Evolutionary conservation across 2,329 filamentous ascomycete species (phyloP).

Genomic region (Neurospora sp.): DNA sequence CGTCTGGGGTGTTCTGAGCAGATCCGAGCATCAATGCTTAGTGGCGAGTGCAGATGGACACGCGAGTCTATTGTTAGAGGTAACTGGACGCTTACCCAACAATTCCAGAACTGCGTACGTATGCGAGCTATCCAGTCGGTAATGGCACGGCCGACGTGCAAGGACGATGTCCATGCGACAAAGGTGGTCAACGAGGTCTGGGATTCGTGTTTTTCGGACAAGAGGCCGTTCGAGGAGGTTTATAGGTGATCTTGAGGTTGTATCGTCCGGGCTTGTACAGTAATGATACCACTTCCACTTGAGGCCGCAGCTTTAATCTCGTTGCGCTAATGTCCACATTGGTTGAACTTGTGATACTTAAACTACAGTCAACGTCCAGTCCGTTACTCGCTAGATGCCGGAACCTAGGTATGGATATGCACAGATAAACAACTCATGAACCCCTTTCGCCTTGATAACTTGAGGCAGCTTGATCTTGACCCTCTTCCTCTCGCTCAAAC

Average conservation of each 20-base stretch:
- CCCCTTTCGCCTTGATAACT: neutral
- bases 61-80: slow-evolving; percentile 76
- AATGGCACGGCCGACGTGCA: slow-evolving; percentile 65
- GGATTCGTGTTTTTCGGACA: slow-evolving; percentile 94
- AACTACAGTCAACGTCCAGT: neutral
- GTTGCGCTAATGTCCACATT: neutral
- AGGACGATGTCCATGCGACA: slow-evolving; percentile 75
- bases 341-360: neutral
- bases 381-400: neutral
- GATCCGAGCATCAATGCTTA: slow-evolving; percentile 88
- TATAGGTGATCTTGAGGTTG: slow-evolving; percentile 50
- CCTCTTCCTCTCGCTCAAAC: neutral
- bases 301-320: neutral
- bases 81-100: slow-evolving; percentile 82
- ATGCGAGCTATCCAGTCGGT: slow-evolving; percentile 72
- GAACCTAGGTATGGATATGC: neutral
- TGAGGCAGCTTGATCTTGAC: neutral
- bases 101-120: slow-evolving; percentile 88
- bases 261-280: neutral
- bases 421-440: neutral
- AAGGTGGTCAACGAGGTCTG: slow-evolving; percentile 96
- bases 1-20: slow-evolving; percentile 25
- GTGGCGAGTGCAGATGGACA: slow-evolving; percentile 85
- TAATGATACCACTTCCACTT: neutral
- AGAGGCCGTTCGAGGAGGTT: slow-evolving; percentile 91